Conservation (phyloP, 192 early-diverging fungal genomes). For the Spizellomyces sp. region DNA sequence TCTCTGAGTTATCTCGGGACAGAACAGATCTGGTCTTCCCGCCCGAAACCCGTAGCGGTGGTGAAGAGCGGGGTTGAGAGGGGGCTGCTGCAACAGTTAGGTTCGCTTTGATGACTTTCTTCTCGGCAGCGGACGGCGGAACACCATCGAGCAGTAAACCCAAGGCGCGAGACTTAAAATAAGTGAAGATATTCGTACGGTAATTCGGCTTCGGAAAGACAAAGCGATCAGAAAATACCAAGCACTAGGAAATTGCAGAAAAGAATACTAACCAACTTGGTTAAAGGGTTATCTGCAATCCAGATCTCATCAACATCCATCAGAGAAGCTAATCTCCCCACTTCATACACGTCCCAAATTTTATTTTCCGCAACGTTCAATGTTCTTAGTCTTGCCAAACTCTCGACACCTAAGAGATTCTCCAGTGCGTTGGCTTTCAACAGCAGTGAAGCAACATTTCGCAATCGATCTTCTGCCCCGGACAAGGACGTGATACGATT, state of each 20-base stretch:
- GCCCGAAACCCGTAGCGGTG: not conserved
- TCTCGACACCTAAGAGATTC: slow-evolving; percentile 33
- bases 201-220: slow-evolving; percentile 27
- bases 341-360: slow-evolving; percentile 48
- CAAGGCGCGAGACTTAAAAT: slow-evolving; percentile 43
- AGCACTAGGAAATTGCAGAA: not conserved
- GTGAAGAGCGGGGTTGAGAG: not conserved
- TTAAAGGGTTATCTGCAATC: slow-evolving; percentile 41
- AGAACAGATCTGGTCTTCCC: slow-evolving; percentile 7
- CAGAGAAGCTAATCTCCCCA: slow-evolving; percentile 33
- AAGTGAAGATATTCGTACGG: slow-evolving; percentile 48
- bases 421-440: slow-evolving; percentile 36
- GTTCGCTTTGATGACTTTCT: slow-evolving; percentile 37
- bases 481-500: slow-evolving; percentile 38
- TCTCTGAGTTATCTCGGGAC: too few relatives aligned
- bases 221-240: too few relatives aligned
- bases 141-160: slow-evolving; percentile 38
- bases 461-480: slow-evolving; percentile 17
- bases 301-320: slow-evolving; percentile 34
- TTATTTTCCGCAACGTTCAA: slow-evolving; percentile 46
- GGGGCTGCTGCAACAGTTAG: slow-evolving; percentile 22
- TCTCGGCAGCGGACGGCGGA: slow-evolving; percentile 36
- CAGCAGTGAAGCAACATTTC: slow-evolving; percentile 25
- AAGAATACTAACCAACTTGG: slow-evolving; percentile 33
- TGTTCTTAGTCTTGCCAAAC: slow-evolving; percentile 28